Evolutionary conservation across 805 yeast genomes (phyloP), one percentile per base, ranked within the genome.

Genomic region (Saccharomycopsis sp.): DNA sequence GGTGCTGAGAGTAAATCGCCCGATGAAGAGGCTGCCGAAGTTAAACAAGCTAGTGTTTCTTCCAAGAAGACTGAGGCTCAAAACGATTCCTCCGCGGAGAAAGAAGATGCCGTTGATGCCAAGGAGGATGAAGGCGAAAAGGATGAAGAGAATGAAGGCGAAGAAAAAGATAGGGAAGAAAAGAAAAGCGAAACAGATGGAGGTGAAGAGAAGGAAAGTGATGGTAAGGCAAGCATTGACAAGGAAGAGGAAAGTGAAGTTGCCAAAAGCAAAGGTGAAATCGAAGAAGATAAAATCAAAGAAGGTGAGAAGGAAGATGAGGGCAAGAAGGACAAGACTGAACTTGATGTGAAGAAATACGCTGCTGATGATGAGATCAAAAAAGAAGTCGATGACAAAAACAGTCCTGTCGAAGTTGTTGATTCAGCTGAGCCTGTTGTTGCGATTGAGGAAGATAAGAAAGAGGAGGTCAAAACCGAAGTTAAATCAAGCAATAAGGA

Each of bases 11-110:
- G n/a, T n/a, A n/a, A n/a, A n/a, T n/a, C n/a, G n/a, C n/a, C n/a
- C n/a, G n/a, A n/a, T n/a, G n/a, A n/a, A n/a, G n/a, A n/a, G n/a
- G 20, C n/a, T 12, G 20, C 12, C 16, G 18, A 21, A 13, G 32
- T 30, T 6, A 20, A 37, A 29, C 23, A 19, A n/a, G 13, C 18
- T n/a, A 23, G 3, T 10, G 44, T 29, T 15, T 18, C 17, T 5
- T 5, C 3, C 12, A 39, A 40, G 15, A 44, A 35, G 13, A 29
- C 7, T 23, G 40, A 40, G 9, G n/a, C n/a, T n/a, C n/a, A n/a
- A n/a, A n/a, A n/a, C n/a, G n/a, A n/a, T n/a, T n/a, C n/a, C n/a
- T n/a, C n/a, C n/a, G n/a, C n/a, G n/a, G n/a, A n/a, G n/a, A 20
- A 32, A 32, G n/a, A 5, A 16, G 36, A 9, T 13, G 20, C 16